Evolutionary conservation across 805 yeast genomes (phyloP), one percentile per base, ranked within the genome.

Genomic region (Sugiyamaella floridensis): DNA sequence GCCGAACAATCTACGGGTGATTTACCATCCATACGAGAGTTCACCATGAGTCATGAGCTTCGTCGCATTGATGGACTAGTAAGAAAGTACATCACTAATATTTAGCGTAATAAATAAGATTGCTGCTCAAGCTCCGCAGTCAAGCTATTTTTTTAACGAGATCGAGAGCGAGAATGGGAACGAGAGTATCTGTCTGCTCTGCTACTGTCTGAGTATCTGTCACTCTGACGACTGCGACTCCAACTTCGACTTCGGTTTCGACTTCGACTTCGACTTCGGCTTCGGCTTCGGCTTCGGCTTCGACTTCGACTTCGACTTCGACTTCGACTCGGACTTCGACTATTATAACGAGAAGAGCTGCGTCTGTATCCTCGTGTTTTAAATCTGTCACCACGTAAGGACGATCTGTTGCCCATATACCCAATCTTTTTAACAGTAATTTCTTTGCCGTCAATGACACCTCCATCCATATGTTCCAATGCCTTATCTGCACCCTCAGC

Each of bases 401-500:
- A 14, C 37, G 37, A 32, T 32, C 4, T 10, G 37, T 32, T 32
- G n/a, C 37, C n/a, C n/a, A 11, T 4, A 8, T 10, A 14, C 9
- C 37, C n/a, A 5, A 32, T 4, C n/a, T 11, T 10, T 32, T 32
- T 32, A 14, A 32, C 37, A 3, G 37, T 14, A 26, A 18, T 28
- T 41, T 29, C 26, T 29, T 40, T 32, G 19, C 40, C 22, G 41
- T 55, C 61, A 19, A 58, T 48, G 51, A 54, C 47, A n/a, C 61
- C 61, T 2, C 54, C 52, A 41, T 58, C 48, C 59, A 58, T 53
- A 26, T 47, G 51, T 6, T 26, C 15, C 11, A 48, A 47, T 3
- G 60, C 58, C 20, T 12, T 42, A 7, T 34, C 22, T 8, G 60
- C 57, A 18, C 55, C 56, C 16, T 49, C 53, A 3, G 49, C 32